Evolutionary conservation across 495 filamentous ascomycete species (phyloP), one percentile per base, ranked within the genome.

Genomic region (Lepraria neglecta): DNA sequence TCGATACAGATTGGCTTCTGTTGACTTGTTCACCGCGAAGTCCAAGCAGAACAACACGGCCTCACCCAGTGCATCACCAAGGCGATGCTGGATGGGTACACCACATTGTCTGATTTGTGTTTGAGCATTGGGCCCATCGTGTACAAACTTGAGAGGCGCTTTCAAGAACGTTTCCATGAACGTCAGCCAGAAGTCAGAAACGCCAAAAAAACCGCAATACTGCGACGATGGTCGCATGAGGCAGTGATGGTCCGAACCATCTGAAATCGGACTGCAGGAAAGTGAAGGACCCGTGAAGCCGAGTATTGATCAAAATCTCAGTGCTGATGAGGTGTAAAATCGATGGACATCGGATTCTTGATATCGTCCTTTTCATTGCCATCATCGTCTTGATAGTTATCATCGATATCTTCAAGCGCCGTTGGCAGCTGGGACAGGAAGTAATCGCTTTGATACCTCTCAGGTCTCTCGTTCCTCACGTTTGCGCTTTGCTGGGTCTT

Each of bases 31-130:
- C 27, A 87, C 76, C 0, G 81, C 69, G 46, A 79, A 79, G 63
- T 87, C 84, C 60, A 86, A 73, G 62, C 78, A 80, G 68, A 85
- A 85, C 3, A 87, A 66, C 9, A 84, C 65, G 0, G 75, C 70
- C 56, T 87, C 83, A 3, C 79, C 77, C 35, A 80, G 75, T 6
- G 81, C 60, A 48, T 80, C 75, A 59, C 78, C 81, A 3, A 84
- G 72, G 0, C 72, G 70, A 65, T 85, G 80, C 2, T 78, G 76
- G 9, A 80, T 76, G 0, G 82, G 82, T 3, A 80, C 76, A 7
- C 83, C 82, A 19, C 71, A 62, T 63, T 68, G 66, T 3, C 83
- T 78, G 11, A 71, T 74, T 12, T 80, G 75, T 31, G 77, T 65
- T 19, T 70, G 61, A 1, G 70, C 70, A 21, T 65, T 64, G 1